Evolutionary conservation across 768 basidiomycete species (phyloP).

Genomic region (Boletus reticuloceps): DNA sequence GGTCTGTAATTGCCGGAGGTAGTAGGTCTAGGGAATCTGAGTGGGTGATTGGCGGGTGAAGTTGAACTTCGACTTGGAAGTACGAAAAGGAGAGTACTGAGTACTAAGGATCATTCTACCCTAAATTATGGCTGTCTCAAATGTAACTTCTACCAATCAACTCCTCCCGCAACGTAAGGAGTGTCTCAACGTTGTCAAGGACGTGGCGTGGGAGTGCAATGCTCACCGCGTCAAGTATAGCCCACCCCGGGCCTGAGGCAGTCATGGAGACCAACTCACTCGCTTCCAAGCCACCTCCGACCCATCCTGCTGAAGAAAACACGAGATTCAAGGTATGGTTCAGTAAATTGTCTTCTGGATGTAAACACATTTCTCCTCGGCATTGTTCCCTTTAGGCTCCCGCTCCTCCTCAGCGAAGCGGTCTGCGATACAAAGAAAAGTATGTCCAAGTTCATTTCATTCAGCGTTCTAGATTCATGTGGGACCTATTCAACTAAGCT

Average conservation of each 20-base stretch:
- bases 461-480: neutral
- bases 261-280: conserved; percentile 16
- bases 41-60: too few species aligned
- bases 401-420: conserved; percentile 14
- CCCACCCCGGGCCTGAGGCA: neutral
- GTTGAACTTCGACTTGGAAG: too few species aligned
- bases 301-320: conserved; percentile 19
- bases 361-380: neutral
- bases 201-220: too few species aligned
- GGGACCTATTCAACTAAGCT: neutral
- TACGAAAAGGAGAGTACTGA: too few species aligned
- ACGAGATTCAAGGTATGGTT: conserved; percentile 24
- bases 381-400: conserved; percentile 7
- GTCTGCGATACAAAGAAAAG: conserved; percentile 33
- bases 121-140: too few species aligned
- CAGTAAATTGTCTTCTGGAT: neutral
- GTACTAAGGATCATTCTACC: too few species aligned
- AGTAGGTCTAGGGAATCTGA: too few species aligned
- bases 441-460: conserved; percentile 2
- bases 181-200: too few species aligned
- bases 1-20: too few species aligned
- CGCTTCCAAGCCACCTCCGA: conserved; percentile 9
- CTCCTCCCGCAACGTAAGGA: too few species aligned
- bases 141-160: too few species aligned
- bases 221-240: too few species aligned